Conservation (phyloP, 169 alveolate genomes). For the Cryptosporidium felis region DNA sequence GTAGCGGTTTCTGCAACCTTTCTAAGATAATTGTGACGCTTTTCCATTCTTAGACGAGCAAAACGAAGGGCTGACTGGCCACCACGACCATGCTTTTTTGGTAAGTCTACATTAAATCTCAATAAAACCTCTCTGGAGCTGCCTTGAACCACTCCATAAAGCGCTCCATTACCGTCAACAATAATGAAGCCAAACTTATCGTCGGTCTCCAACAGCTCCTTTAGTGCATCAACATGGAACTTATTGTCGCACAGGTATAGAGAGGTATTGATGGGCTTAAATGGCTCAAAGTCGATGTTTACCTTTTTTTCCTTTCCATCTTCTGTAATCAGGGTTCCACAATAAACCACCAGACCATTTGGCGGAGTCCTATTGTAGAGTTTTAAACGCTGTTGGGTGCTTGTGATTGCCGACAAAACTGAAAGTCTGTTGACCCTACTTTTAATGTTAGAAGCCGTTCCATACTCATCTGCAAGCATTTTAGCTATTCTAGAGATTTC, state of each 20-base stretch:
- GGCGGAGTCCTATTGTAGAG: conserved; percentile 96
- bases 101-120: conserved; percentile 95
- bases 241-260: conserved; percentile 95
- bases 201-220: conserved; percentile 84
- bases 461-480: conserved; percentile 94
- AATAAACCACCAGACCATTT: conserved; percentile 96
- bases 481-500: conserved; percentile 92
- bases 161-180: conserved; percentile 98
- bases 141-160: conserved; percentile 97
- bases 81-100: conserved; percentile 99
- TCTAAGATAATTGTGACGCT: conserved; percentile 96
- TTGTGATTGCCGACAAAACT: conserved; percentile 96
- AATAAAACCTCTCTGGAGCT: conserved; percentile 88
- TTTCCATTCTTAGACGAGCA: conserved; percentile 98
- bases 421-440: conserved; percentile 96
- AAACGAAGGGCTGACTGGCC: conserved; percentile 99
- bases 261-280: conserved; percentile 96
- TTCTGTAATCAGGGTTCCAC: conserved; percentile 95
- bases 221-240: conserved; percentile 93
- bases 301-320: conserved; percentile 91
- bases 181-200: conserved; percentile 97
- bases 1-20: conserved; percentile 98
- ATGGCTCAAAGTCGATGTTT: conserved; percentile 97
- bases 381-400: conserved; percentile 96
- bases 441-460: conserved; percentile 97